phyloP scores from a whole-genome alignment of 805 yeast species.

The Candida piceae region DNA sequence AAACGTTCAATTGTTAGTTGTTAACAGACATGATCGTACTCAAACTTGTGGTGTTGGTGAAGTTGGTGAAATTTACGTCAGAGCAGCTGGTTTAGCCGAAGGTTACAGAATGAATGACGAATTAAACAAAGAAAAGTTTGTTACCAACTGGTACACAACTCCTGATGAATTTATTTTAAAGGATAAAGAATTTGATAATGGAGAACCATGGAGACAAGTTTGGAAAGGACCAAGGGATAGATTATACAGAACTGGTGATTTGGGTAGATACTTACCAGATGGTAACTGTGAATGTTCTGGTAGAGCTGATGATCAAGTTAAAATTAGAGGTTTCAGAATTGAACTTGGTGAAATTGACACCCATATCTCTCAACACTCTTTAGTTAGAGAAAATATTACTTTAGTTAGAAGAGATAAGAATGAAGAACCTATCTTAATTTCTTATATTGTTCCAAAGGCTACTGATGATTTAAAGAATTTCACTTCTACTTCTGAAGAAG shows the following conservation, averaged over 20 bases:
- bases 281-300: constrained; percentile 99
- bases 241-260: constrained; percentile 93
- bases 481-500: constrained; percentile 46
- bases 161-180: constrained; percentile 55
- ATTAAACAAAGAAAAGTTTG: constrained; percentile 78
- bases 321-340: constrained; percentile 96
- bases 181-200: constrained; percentile 42
- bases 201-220: constrained; percentile 64
- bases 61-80: constrained; percentile 96
- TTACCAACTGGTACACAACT: constrained; percentile 85
- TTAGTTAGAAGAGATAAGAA: constrained; percentile 87
- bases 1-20: constrained; percentile 90
- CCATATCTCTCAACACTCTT: constrained; percentile 88
- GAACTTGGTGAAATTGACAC: constrained; percentile 98
- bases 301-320: constrained; percentile 98
- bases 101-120: constrained; percentile 93
- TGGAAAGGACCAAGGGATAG: constrained; percentile 97
- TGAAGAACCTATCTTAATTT: constrained; percentile 85
- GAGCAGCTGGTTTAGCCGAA: constrained; percentile 97
- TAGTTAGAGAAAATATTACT: constrained; percentile 89
- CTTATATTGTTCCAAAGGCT: constrained; percentile 79
- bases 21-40: constrained; percentile 80
- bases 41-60: constrained; percentile 98
- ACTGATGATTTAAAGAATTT: constrained; percentile 40
- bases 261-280: constrained; percentile 94